Conservation (phyloP, 305 asterid species). For the Vinca major region DNA sequence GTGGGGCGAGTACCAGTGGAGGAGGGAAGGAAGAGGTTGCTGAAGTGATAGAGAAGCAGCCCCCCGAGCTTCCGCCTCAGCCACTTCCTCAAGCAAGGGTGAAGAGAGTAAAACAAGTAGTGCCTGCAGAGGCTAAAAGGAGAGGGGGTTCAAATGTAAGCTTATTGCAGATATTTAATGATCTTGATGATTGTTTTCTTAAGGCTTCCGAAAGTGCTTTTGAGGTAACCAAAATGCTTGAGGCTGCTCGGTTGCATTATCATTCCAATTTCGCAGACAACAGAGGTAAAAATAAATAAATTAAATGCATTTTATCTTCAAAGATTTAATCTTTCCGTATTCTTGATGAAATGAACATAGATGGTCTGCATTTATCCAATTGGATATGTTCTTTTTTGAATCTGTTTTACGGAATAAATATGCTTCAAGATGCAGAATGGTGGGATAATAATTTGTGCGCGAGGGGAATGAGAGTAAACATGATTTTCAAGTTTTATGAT, state of each 20-base stretch:
- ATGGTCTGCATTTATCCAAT: neutral
- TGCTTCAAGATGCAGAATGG: neutral
- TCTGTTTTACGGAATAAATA: neutral
- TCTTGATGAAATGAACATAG: neutral
- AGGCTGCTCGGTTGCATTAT: constrained; percentile 92
- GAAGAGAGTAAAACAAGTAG: constrained; percentile 51
- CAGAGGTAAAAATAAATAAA: constrained; percentile 37
- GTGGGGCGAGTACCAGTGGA: constrained; percentile 24
- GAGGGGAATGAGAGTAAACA: neutral
- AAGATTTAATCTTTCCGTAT: constrained; percentile 6
- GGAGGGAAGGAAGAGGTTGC: constrained; percentile 33
- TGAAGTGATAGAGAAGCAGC: constrained; percentile 40
- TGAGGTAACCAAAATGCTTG: constrained; percentile 90
- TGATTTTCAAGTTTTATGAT: neutral
- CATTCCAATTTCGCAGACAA: constrained; percentile 96
- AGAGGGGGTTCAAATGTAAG: constrained; percentile 34
- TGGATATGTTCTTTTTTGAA: neutral
- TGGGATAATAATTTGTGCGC: neutral
- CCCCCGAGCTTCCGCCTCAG: constrained; percentile 46
- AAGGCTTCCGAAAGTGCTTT: constrained; percentile 89
- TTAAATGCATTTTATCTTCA: neutral
- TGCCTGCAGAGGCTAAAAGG: constrained; percentile 47
- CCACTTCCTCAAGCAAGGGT: constrained; percentile 57
- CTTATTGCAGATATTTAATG: constrained; percentile 56
- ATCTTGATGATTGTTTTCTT: constrained; percentile 86